Evolutionary conservation across 345 rosid genomes (phyloP), one percentile per base, ranked within the genome.

Genomic region (Excoecaria agallocha): DNA sequence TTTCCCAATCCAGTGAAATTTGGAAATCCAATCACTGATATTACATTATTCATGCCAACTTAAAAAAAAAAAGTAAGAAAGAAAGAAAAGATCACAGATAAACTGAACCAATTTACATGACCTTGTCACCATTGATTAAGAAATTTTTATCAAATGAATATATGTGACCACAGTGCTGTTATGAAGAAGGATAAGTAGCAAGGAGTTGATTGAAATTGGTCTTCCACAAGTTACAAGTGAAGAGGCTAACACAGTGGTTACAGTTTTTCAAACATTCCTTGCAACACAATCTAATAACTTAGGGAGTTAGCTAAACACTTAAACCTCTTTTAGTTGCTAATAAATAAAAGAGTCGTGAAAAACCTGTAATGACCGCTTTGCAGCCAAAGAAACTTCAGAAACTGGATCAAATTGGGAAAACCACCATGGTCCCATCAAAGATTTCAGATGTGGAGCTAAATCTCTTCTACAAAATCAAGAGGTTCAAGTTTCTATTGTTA

Each of bases 361-460:
- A 75, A 94, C 98, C 98, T 91, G 94, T 20, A 94, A 84, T 51
- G 98, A 94, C 61, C 79, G 82, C 86, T 91, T 91, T 73, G 98
- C 97, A 77, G 90, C 91, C 76, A 87, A 85, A 77, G 97, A 85
- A 87, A 93, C 96, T 87, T 94, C 98, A 80, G 87, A 82, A 84
- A 71, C 89, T 66, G 88, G 75, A 84, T 94, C 98, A 79, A 94
- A 94, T 82, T 93, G 98, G 57, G 98, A 89, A 85, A 88, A 87
- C 98, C 98, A 94, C 98, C 98, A 94, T 17, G 98, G 98, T 71
- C 98, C 98, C 94, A 94, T 91, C 78, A 94, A 76, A 74, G 89
- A 82, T 82, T 91, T 94, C 77, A 94, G 81, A 79, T 92, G 95
- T 2, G 88, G 94, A 65, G 97, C 98, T 83, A 94, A 83, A 82